Percentiles rank a stretch among this genome's conserved stretches.
phyloP scores from a whole-genome alignment of 768 basidiomycete genomes.

The Boletus bicolor region DNA sequence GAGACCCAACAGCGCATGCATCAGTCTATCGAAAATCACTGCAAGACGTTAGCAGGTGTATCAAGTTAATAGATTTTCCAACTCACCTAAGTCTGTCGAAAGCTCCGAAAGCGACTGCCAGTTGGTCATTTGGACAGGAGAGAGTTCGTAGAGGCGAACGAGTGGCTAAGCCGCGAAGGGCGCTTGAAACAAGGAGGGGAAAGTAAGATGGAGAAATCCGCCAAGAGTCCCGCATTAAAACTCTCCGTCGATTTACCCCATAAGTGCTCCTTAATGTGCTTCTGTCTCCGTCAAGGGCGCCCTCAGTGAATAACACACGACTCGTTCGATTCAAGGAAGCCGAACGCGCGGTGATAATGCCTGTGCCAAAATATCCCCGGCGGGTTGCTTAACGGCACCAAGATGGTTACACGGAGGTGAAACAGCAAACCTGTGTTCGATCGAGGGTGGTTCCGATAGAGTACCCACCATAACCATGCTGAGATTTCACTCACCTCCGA shows the following conservation, averaged over 20 bases:
- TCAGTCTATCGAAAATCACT: constrained; percentile 40
- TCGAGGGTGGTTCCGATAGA: constrained; percentile 1
- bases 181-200: not conserved
- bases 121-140: constrained; percentile 33
- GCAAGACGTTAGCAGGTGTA: not conserved
- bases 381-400: constrained; percentile 20
- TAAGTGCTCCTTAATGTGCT: constrained; percentile 3
- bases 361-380: not conserved
- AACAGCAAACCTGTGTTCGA: constrained; percentile 5
- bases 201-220: not conserved
- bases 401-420: constrained; percentile 12
- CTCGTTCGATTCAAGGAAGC: constrained; percentile 15
- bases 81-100: constrained; percentile 35
- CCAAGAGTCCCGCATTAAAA: constrained; percentile 7
- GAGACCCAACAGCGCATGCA: constrained; percentile 44
- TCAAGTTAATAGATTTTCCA: not conserved
- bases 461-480: not conserved
- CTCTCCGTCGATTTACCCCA: constrained; percentile 1
- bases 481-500: constrained; percentile 1
- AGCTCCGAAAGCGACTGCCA: constrained; percentile 41
- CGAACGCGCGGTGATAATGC: constrained; percentile 13
- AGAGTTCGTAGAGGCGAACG: not conserved
- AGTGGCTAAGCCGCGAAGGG: not conserved
- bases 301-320: not conserved
- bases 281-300: constrained; percentile 14